phyloP scores from a whole-genome alignment of 2,329 filamentous ascomycete genomes.

The Cytospora schulzeri region DNA sequence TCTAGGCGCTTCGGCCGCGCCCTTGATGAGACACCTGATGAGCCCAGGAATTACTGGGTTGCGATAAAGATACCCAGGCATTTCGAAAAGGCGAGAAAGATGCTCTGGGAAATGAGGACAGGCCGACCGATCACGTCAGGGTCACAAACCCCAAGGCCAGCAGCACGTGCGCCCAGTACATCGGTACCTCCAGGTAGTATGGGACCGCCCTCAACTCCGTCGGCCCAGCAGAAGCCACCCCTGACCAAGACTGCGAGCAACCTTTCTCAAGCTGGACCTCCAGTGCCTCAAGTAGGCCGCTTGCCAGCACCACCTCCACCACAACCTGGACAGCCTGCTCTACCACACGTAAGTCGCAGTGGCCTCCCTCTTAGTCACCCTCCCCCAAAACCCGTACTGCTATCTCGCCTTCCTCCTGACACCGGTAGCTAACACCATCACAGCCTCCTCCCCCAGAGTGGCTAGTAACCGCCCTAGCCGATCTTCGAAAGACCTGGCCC shows the following conservation, averaged over 20 bases:
- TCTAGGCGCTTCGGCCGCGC: constrained; percentile 64
- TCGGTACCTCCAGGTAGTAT: constrained; percentile 50
- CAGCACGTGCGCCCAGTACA: constrained; percentile 48
- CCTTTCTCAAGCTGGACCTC: constrained; percentile 36
- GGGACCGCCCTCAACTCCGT: constrained; percentile 54
- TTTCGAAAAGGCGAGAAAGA: constrained; percentile 67
- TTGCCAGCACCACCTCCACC: constrained; percentile 68
- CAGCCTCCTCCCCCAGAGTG: constrained; percentile 86
- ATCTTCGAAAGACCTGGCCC: constrained; percentile 71
- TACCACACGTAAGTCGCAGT: constrained; percentile 60
- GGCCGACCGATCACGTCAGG: constrained; percentile 46
- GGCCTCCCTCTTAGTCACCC: constrained; percentile 27
- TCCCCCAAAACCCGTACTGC: too few species aligned
- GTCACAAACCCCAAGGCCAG: constrained; percentile 47
- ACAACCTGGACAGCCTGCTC: constrained; percentile 56
- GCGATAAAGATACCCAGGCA: constrained; percentile 69
- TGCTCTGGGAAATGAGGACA: constrained; percentile 49
- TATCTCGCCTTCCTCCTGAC: constrained; percentile 31
- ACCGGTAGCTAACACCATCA: constrained; percentile 31
- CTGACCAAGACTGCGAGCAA: constrained; percentile 21
- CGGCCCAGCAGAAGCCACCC: constrained; percentile 30
- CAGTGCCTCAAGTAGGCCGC: constrained; percentile 58
- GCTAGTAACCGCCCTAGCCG: constrained; percentile 74
- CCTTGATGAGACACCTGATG: constrained; percentile 79
- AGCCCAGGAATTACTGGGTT: constrained; percentile 69